Conservation (phyloP, 2,329 filamentous ascomycete species). For the Neocucurbitaria cava region DNA sequence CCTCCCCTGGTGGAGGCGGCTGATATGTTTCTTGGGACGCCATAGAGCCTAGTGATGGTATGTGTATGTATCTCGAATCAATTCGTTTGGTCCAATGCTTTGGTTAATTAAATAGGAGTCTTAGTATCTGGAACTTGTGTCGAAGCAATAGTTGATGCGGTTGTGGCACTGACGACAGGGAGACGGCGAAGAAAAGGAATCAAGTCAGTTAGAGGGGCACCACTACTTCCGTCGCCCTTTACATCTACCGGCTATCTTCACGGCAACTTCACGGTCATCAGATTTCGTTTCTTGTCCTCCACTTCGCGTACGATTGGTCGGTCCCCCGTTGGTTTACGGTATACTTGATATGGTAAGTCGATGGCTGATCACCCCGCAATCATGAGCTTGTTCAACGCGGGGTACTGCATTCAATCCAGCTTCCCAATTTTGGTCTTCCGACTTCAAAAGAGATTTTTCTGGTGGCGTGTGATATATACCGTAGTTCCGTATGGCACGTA, state of each 20-base stretch:
- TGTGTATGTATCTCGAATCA: neutral
- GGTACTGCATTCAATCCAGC: constrained; percentile 12
- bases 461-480: neutral
- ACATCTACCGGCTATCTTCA: constrained; percentile 2
- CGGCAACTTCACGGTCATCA: neutral
- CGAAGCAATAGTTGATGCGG: neutral
- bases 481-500: no score
- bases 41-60: neutral
- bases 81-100: neutral
- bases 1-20: constrained; percentile 20
- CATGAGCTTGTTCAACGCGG: constrained; percentile 13
- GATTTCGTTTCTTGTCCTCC: constrained; percentile 7
- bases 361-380: constrained; percentile 30
- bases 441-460: neutral
- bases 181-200: neutral
- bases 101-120: neutral
- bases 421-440: neutral
- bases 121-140: neutral
- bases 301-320: constrained; percentile 10
- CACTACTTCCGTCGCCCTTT: neutral
- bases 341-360: constrained; percentile 30
- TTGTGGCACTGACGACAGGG: neutral
- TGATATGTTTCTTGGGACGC: constrained; percentile 15
- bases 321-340: constrained; percentile 12
- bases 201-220: neutral